Percentiles rank a stretch among this genome's conserved stretches.
These are phyloP conservation scores for Cetradonia linearis DNA, from an alignment of 495 filamentous ascomycete species.

Conservation along the genomic window DNA sequence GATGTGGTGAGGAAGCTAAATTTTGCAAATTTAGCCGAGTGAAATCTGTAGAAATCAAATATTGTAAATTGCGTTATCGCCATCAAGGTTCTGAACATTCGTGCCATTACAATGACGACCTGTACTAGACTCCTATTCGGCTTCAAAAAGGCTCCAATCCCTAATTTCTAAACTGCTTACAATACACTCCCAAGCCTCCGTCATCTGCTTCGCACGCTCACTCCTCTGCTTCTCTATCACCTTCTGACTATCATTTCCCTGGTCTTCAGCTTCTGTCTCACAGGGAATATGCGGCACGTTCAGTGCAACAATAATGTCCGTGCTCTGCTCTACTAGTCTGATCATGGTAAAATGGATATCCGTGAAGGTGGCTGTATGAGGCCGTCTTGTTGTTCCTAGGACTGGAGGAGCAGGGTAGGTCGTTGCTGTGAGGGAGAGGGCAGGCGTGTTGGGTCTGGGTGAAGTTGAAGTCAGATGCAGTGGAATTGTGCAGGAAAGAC, in stretches of 20 bases:
- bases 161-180: slow-evolving; percentile 62
- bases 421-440: slow-evolving; percentile 22
- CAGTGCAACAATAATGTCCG: slow-evolving; percentile 80
- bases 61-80: no score
- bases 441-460: slow-evolving; percentile 13
- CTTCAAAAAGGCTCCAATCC: slow-evolving; percentile 74
- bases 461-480: background rate
- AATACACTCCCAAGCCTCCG: slow-evolving; percentile 32
- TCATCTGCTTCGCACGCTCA: background rate
- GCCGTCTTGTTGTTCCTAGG: slow-evolving; percentile 13
- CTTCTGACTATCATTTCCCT: slow-evolving; percentile 44
- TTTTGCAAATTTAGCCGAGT: slow-evolving; percentile 10
- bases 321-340: slow-evolving; percentile 59
- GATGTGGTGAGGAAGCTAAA: slow-evolving; percentile 16
- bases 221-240: slow-evolving; percentile 53
- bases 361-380: slow-evolving; percentile 38
- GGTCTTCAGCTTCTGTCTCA: background rate
- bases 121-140: slow-evolving; percentile 20
- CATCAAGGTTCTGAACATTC: no score
- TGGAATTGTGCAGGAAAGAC: background rate
- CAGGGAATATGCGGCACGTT: slow-evolving; percentile 67
- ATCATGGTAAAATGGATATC: slow-evolving; percentile 54
- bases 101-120: no score
- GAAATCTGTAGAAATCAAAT: background rate
- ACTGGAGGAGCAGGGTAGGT: slow-evolving; percentile 20